These are phyloP conservation scores for sorghum (Sorghum bicolor) DNA, from an alignment of 176 grass and related monocot genomes.

Conservation along the genomic window DNA sequence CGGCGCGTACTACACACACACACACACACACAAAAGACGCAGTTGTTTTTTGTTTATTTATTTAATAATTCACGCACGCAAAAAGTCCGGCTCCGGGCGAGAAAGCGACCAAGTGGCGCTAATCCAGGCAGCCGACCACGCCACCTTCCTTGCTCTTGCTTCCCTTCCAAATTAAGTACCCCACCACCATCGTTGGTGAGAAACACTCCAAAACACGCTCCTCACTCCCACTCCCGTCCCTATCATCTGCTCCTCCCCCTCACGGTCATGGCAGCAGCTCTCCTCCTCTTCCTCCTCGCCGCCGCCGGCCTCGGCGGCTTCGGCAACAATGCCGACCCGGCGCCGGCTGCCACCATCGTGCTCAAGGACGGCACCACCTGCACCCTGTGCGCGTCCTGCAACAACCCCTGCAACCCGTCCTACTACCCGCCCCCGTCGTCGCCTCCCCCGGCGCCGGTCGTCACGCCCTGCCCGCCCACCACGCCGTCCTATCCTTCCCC, in stretches of 20 bases:
- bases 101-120: neutral
- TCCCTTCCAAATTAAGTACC: slow-evolving; percentile 8
- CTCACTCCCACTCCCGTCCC: slow-evolving; percentile 19
- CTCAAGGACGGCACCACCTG: slow-evolving; percentile 72
- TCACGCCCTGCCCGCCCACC: slow-evolving; percentile 30
- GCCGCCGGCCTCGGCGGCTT: slow-evolving; percentile 22
- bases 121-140: neutral
- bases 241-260: neutral
- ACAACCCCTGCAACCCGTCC: slow-evolving; percentile 62
- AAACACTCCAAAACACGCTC: neutral
- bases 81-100: rapidly evolving
- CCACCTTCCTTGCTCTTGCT: neutral
- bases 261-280: slow-evolving; percentile 11
- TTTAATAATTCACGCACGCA: neutral
- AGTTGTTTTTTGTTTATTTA: no score
- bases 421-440: slow-evolving; percentile 43
- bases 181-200: no score
- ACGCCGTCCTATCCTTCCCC: slow-evolving; percentile 26
- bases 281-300: slow-evolving; percentile 11
- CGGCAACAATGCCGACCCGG: slow-evolving; percentile 10
- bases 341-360: slow-evolving; percentile 32
- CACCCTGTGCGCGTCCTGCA: slow-evolving; percentile 83
- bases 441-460: slow-evolving; percentile 34
- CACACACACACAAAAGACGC: no score
- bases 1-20: no score